Evolutionary conservation across 805 yeast species (phyloP), one percentile per base, ranked within the genome.

Genomic region (Lipomyces yamanashiensis): DNA sequence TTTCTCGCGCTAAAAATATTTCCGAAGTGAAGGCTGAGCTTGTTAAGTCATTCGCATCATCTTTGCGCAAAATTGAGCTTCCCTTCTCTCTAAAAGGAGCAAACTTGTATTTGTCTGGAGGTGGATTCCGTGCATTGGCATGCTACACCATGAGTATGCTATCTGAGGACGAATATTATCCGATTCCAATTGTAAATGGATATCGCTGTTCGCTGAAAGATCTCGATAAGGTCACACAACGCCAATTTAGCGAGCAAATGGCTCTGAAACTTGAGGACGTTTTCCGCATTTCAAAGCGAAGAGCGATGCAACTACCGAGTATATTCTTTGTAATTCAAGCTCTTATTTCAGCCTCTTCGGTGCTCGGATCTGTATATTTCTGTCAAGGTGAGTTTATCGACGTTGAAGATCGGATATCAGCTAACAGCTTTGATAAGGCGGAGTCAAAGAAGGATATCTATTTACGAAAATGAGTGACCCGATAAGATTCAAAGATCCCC

Each of bases 401-500:
- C 13, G 10, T 23, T 37, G 28, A 23, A 47, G 34, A 23, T 12
- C 37, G 33, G 33, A 8, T 43, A 37, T 10, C 33, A 28, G 28
- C 28, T 28, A 28, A 28, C 28, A 28, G 5, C 5, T 28, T 23
- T 17, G 13, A 5, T 23, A 7, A 57, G 68, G 68, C 67, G 92
- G 92, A 62, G 87, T 88, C 23, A 79, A 93, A 69, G 93, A 88
- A 75, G 93, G 93, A 64, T 85, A 86, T 1, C 71, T 89, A 43
- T 88, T 84, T 72, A 84, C 88, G 7, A 81, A 82, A 70, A 76
- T 88, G 41, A 85, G 90, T 21, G 76, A 81, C 21, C 80, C 80
- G 43, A 79, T 87, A 37, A 81, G 87, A 65, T 75, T 82, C 2
- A 87, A 87, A 70, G 93, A 88, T 69, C 95, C 95, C 5, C 71